Evolutionary conservation across 805 yeast species (phyloP), one percentile per base, ranked within the genome.

Genomic region (Yarrowia porcina): DNA sequence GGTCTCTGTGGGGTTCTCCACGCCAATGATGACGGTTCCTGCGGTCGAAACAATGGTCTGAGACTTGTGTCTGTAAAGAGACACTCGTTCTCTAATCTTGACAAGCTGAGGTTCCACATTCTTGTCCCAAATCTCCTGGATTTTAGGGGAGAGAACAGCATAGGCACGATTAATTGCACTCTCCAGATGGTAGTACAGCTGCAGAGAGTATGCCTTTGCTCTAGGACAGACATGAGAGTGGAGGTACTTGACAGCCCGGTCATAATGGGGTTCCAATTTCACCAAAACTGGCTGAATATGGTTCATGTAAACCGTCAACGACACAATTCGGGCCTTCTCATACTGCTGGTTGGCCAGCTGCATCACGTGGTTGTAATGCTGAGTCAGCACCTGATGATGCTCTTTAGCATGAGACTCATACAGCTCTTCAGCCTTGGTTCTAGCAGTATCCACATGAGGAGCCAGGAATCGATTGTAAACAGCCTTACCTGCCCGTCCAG

Each of bases 31-130:
- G 18, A 49, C 56, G 17, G 61, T 45, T 1, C 59, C 59, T 10
- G 61, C 65, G 3, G 64, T 36, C 18, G 63, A 18, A 17, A 36
- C 64, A 36, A 30, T 21, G 20, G 50, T 49, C 28, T 61, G 45
- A 56, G 21, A 15, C 50, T 35, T 13, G 64, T 28, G 42, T 11
- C 64, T 32, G 66, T 35, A 63, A 47, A 63, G 61, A 20, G 49
- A 49, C 5, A 70, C 60, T 9, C 70, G 66, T 35, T 67, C 66
- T 41, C 60, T 65, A 42, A 70, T 68, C 63, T 68, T 69, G 41
- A 50, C 35, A 2, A 70, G 28, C 56, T 69, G 72, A 2, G 72
- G 72, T 63, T 70, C 70, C 28, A 70, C 63, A 8, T 61, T 49
- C 38, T 66, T 63, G 15, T 60, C 61, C 61, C 69, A 70, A 6